Evolutionary conservation across 75 land plant genomes (phyloP).

Genomic region (Cupressus sempervirens): DNA sequence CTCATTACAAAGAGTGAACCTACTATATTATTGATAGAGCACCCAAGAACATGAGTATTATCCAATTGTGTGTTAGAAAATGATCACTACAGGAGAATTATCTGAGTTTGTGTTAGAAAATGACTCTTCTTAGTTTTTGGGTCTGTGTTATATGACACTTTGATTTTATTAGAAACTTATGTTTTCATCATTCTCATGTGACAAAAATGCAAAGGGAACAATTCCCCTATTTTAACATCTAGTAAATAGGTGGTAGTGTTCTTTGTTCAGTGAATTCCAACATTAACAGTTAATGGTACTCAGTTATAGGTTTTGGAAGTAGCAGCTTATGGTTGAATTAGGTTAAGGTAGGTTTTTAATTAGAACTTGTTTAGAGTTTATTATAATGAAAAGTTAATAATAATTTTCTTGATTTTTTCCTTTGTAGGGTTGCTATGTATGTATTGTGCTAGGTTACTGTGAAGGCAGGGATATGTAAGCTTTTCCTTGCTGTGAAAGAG

Average conservation of each 20-base stretch:
- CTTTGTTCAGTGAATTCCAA: background rate
- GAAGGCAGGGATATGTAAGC: slow-evolving; percentile 99
- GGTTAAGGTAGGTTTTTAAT: background rate
- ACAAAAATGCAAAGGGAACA: too few relatives aligned
- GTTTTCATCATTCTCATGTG: too few relatives aligned
- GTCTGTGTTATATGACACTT: too few relatives aligned
- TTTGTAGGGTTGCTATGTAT: slow-evolving; percentile 96
- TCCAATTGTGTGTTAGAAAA: too few relatives aligned
- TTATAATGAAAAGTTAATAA: background rate
- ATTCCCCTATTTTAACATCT: too few relatives aligned
- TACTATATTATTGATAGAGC: too few relatives aligned
- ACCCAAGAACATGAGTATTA: too few relatives aligned
- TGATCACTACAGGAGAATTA: too few relatives aligned
- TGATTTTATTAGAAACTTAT: too few relatives aligned
- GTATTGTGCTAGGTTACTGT: slow-evolving; percentile 92
- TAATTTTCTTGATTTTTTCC: background rate
- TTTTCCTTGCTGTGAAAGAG: background rate
- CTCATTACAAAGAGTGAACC: too few relatives aligned
- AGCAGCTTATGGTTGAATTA: background rate
- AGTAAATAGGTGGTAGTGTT: background rate
- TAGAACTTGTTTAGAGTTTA: background rate
- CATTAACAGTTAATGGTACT: background rate
- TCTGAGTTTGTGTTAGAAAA: too few relatives aligned
- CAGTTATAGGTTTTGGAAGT: background rate
- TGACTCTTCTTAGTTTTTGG: too few relatives aligned